A percentile compares a stretch with the other conserved stretches of the same genome.
These are phyloP conservation scores for Triticum timopheevii DNA, from an alignment of 176 grass and related monocot species.

Conservation along the genomic window DNA sequence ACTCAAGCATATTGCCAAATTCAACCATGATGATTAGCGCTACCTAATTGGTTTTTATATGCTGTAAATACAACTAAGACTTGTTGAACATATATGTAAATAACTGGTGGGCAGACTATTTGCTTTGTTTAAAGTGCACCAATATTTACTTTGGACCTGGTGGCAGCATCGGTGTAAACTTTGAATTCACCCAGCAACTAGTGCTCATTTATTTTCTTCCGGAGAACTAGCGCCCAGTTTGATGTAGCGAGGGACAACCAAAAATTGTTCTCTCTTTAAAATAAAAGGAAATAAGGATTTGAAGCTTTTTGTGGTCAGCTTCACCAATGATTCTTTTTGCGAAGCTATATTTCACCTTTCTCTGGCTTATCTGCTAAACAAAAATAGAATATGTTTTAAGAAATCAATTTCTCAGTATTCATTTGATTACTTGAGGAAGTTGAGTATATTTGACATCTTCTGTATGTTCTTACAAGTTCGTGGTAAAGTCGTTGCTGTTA, in stretches of 20 bases:
- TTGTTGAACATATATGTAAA: neutral
- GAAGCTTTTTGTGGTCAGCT: neutral
- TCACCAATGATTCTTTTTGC: neutral
- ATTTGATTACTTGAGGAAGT: neutral
- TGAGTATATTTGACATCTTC: neutral
- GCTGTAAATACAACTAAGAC: neutral
- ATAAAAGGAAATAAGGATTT: neutral
- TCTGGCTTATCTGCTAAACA: neutral
- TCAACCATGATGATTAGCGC: neutral
- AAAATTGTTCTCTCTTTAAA: neutral
- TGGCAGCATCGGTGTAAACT: neutral
- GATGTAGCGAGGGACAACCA: neutral
- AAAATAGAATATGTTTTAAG: neutral
- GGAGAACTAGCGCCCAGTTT: neutral
- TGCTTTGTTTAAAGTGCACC: neutral
- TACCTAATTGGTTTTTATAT: neutral
- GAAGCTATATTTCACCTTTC: neutral
- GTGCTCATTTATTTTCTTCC: neutral
- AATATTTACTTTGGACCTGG: neutral
- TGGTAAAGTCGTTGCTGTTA: neutral
- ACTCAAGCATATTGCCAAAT: slow-evolving; percentile 9
- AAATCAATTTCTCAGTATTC: neutral
- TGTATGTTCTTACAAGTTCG: neutral
- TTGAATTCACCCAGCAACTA: neutral
- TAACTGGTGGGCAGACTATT: neutral